phyloP scores from a whole-genome alignment of 192 early-diverging fungal genomes.

The Backusella liffmaniae region DNA sequence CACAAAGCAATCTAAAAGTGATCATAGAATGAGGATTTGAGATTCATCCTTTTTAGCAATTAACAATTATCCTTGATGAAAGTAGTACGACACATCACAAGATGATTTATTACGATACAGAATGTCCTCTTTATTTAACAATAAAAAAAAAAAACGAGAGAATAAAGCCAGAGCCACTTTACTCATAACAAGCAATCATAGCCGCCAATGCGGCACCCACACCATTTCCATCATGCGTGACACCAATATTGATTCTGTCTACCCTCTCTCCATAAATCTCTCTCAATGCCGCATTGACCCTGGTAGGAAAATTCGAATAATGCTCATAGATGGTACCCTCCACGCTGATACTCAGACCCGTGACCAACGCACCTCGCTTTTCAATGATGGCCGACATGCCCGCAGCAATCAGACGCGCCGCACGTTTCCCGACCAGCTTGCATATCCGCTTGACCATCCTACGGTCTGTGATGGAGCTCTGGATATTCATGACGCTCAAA shows the following conservation, averaged over 20 bases:
- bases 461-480: constrained; percentile 73
- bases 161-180: neutral
- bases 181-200: constrained; percentile 34
- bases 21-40: no score
- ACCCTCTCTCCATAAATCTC: constrained; percentile 27
- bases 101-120: no score
- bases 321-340: constrained; percentile 64
- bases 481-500: constrained; percentile 71
- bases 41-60: no score
- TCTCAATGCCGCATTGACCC: constrained; percentile 13
- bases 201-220: constrained; percentile 74
- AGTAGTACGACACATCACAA: no score
- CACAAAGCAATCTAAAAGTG: no score
- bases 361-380: constrained; percentile 30
- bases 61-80: no score
- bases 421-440: constrained; percentile 76
- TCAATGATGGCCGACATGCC: constrained; percentile 66
- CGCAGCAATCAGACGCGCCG: constrained; percentile 76
- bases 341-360: constrained; percentile 38
- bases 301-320: constrained; percentile 49
- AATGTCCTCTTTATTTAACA: no score
- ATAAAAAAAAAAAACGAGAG: no score
- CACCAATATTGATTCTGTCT: constrained; percentile 31
- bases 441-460: constrained; percentile 78
- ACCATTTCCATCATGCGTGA: constrained; percentile 66